phyloP scores from a whole-genome alignment of 805 yeast genomes.

The Ogataea minuta region DNA sequence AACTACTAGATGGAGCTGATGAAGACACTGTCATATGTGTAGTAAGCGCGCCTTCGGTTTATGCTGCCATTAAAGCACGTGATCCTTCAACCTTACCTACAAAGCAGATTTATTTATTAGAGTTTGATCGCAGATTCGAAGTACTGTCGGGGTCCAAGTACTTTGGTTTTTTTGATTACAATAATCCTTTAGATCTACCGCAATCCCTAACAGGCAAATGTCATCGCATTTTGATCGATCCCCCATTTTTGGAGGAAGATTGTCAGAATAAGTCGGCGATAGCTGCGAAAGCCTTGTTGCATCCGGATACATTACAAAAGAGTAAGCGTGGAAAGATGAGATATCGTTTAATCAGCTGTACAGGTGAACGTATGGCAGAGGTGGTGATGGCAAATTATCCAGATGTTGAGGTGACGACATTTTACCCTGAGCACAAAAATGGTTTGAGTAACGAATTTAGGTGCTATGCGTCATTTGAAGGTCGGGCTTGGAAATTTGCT shows the following conservation, averaged over 20 bases:
- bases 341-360: slow-evolving; percentile 65
- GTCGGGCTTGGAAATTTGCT: slow-evolving; percentile 60
- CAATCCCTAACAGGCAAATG: slow-evolving; percentile 55
- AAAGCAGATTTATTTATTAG: slow-evolving; percentile 68
- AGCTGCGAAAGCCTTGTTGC: slow-evolving; percentile 60
- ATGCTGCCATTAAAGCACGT: slow-evolving; percentile 69
- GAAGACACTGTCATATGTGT: slow-evolving; percentile 67
- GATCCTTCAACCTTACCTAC: slow-evolving; percentile 57
- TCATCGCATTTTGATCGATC: slow-evolving; percentile 76
- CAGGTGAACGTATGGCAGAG: slow-evolving; percentile 84
- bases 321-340: slow-evolving; percentile 41
- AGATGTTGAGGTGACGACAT: slow-evolving; percentile 60
- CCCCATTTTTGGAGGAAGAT: slow-evolving; percentile 80
- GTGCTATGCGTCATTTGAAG: slow-evolving; percentile 78
- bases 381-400: slow-evolving; percentile 64
- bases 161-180: slow-evolving; percentile 75
- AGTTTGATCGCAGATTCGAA: slow-evolving; percentile 74
- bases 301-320: slow-evolving; percentile 36
- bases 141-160: slow-evolving; percentile 65
- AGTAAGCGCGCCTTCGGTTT: slow-evolving; percentile 89
- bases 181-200: slow-evolving; percentile 62
- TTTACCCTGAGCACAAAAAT: slow-evolving; percentile 76
- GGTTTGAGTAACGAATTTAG: slow-evolving; percentile 86
- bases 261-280: slow-evolving; percentile 73
- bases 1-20: slow-evolving; percentile 74